Base-by-base conservation (phyloP, 164 flowering plant genomes). In the Chloranthus sessilifolius region DNA sequence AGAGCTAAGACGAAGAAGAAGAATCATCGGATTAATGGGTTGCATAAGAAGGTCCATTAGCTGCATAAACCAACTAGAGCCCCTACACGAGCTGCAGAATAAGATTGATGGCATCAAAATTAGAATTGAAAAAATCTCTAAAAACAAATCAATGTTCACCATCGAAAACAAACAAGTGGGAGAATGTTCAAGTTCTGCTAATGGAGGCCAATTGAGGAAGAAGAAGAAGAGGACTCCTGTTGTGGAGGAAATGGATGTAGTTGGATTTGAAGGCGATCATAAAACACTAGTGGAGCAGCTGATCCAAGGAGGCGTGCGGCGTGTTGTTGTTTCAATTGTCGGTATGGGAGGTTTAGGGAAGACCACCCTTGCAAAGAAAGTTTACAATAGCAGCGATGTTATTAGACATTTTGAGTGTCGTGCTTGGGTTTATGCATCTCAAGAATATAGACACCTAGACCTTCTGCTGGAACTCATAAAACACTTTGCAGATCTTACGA, bases 61-160 rank as follows among this genome's bases (percentile, higher is more conserved):
- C 36, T n/a, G 36, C n/a, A n/a, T n/a, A n/a, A n/a, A n/a, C n/a
- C n/a, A n/a, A n/a, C n/a, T n/a, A n/a, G n/a, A n/a, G n/a, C n/a
- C n/a, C n/a, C n/a, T n/a, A n/a, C n/a, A n/a, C n/a, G n/a, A n/a
- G n/a, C n/a, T n/a, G n/a, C n/a, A n/a, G n/a, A n/a, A n/a, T n/a
- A n/a, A n/a, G n/a, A n/a, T n/a, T n/a, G n/a, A n/a, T n/a, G n/a
- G n/a, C n/a, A n/a, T n/a, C n/a, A n/a, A n/a, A n/a, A 37, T 16
- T 10, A 53, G 21, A 9, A 43, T 58, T 26, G 40, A 53, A 29
- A 29, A 58, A 24, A 53, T 64, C 1, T 42, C 34, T 29, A 55
- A 41, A 10, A 28, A 52, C 14, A 53, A 52, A 50, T 20, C 39
- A 1, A 52, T n/a, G 22, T 52, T 25, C 22, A 35, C 24, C 21